A percentile compares a stretch with the other conserved stretches of the same genome.
These are phyloP conservation scores for Phyllosticta citribraziliensis DNA, from an alignment of 2,329 filamentous ascomycete species.

Conservation along the genomic window DNA sequence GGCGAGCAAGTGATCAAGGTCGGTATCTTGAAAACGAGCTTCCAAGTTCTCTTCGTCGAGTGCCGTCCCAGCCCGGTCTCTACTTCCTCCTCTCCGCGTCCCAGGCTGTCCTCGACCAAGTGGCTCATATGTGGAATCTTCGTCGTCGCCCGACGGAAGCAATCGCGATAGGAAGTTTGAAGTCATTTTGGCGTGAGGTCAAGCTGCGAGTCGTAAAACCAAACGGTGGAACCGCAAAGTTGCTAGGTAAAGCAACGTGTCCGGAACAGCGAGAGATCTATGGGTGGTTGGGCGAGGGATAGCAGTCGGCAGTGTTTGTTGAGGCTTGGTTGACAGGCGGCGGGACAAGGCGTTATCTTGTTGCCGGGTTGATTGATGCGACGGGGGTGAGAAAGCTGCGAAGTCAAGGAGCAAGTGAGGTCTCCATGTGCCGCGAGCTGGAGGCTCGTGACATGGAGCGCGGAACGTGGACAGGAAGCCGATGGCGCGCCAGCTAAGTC, in stretches of 20 bases:
- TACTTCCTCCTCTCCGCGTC: slow-evolving; percentile 20
- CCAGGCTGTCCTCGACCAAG: slow-evolving; percentile 12
- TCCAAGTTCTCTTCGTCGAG: slow-evolving; percentile 41
- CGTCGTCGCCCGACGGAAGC: slow-evolving; percentile 38
- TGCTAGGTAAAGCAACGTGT: background rate
- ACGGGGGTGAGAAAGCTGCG: background rate
- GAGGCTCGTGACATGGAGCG: background rate
- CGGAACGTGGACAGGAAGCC: background rate
- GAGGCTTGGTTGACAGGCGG: background rate
- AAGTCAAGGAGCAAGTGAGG: background rate
- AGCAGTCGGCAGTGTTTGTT: background rate
- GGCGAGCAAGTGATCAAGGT: slow-evolving; percentile 47
- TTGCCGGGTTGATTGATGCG: background rate
- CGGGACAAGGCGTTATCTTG: background rate
- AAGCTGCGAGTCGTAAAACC: background rate
- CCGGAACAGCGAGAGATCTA: too few species aligned
- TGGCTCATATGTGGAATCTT: slow-evolving; percentile 35
- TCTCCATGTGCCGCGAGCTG: background rate
- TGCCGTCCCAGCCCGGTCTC: slow-evolving; percentile 38
- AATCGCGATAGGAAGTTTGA: slow-evolving; percentile 45
- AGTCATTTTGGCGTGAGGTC: slow-evolving; percentile 28
- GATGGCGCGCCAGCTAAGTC: background rate
- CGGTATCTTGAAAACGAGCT: slow-evolving; percentile 44
- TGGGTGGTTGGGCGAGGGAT: background rate
- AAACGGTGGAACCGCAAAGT: background rate